phyloP scores from a whole-genome alignment of 2,329 filamentous ascomycete species.

The Phoma sp. region DNA sequence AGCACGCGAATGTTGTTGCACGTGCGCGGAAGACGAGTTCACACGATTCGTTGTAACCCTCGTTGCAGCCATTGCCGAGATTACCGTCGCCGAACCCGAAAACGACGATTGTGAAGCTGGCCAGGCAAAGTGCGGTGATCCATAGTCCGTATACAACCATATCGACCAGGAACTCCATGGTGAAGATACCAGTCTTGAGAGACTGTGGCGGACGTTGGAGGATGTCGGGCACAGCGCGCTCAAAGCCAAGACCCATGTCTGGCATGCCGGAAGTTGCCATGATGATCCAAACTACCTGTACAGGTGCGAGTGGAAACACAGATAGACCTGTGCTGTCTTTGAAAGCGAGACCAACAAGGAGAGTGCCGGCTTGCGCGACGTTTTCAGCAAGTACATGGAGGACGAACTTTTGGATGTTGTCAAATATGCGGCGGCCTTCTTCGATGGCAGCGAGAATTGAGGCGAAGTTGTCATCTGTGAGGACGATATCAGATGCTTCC shows the following conservation, averaged over 20 bases:
- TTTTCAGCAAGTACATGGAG: conserved; percentile 79
- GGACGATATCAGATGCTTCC: conserved; percentile 69
- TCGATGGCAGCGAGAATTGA: conserved; percentile 84
- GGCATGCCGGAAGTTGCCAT: conserved; percentile 84
- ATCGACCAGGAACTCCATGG: conserved; percentile 47
- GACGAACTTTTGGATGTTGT: conserved; percentile 89
- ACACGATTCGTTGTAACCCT: conserved; percentile 39
- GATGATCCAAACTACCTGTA: conserved; percentile 93
- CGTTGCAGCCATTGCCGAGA: conserved; percentile 47
- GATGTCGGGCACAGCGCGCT: conserved; percentile 76
- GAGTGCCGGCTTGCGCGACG: conserved; percentile 80
- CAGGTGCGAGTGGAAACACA: conserved; percentile 84
- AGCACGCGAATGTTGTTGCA: conserved; percentile 74
- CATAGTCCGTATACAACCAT: conserved; percentile 50
- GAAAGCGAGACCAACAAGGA: conserved; percentile 83
- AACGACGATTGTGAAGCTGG: conserved; percentile 47
- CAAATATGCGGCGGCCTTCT: conserved; percentile 83
- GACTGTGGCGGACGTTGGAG: conserved; percentile 79
- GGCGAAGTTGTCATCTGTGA: conserved; percentile 89
- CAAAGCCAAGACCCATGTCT: conserved; percentile 86
- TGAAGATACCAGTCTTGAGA: conserved; percentile 49
- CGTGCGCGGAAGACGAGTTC: conserved; percentile 61
- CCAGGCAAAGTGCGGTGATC: conserved; percentile 42
- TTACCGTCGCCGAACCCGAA: conserved; percentile 44
- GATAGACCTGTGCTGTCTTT: conserved; percentile 75